Conservation (phyloP, 108 stramenopile genomes). For the Stephanodiscus minutulus region DNA sequence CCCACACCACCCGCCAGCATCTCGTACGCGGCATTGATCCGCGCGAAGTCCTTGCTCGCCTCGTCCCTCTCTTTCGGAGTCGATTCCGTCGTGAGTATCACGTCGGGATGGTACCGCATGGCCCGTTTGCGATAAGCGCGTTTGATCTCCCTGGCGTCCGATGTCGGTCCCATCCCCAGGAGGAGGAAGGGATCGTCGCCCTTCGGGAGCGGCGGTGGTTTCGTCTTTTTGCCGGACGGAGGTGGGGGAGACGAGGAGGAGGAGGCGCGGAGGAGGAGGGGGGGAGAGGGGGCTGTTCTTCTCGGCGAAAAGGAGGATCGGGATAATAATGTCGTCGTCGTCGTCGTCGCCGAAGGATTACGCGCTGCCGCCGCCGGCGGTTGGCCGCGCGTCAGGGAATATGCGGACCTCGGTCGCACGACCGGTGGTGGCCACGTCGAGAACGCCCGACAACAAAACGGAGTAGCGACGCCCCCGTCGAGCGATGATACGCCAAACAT, state of each 20-base stretch:
- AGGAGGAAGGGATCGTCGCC: constrained; percentile 54
- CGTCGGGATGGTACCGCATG: constrained; percentile 85
- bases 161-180: constrained; percentile 52
- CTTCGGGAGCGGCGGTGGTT: constrained; percentile 46
- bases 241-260: constrained; percentile 5
- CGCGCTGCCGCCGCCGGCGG: background rate
- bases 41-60: constrained; percentile 79
- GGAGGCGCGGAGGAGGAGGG: background rate
- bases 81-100: constrained; percentile 53
- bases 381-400: too few species aligned
- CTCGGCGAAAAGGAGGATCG: constrained; percentile 2
- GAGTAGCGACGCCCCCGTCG: too few species aligned
- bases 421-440: background rate
- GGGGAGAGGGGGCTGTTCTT: too few species aligned
- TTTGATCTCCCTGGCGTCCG: constrained; percentile 74
- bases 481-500: too few species aligned
- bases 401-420: background rate
- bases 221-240: constrained; percentile 30
- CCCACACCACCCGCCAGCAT: constrained; percentile 61
- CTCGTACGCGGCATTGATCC: constrained; percentile 83
- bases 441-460: too few species aligned
- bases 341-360: background rate
- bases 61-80: constrained; percentile 59
- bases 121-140: constrained; percentile 79
- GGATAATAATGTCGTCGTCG: too few species aligned